A percentile compares a stretch with the other conserved stretches of the same genome.
phyloP scores from a whole-genome alignment of 2,329 filamentous ascomycete species.

The Sclerotinia minor region DNA sequence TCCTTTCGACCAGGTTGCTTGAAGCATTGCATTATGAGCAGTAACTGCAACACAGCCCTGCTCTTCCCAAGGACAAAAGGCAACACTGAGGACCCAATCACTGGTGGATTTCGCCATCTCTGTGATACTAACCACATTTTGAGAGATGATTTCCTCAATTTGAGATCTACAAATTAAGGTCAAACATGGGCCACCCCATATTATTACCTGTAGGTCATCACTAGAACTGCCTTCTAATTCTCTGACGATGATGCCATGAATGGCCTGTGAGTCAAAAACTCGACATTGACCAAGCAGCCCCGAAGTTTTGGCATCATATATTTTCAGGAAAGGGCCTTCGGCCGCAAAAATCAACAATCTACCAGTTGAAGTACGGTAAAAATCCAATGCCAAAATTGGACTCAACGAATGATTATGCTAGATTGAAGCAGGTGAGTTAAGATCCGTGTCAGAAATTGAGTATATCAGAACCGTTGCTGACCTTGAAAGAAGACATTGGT shows the following conservation, averaged over 20 bases:
- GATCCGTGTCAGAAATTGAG: neutral
- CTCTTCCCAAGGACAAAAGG: conserved; percentile 50
- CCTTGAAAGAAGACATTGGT: conserved; percentile 24
- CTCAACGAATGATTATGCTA: conserved; percentile 41
- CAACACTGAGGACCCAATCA: conserved; percentile 78
- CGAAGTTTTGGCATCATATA: conserved; percentile 47
- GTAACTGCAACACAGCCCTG: conserved; percentile 65
- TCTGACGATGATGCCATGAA: conserved; percentile 68
- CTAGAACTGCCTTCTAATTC: conserved; percentile 27
- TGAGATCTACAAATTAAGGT: conserved; percentile 42
- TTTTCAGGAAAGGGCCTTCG: conserved; percentile 58
- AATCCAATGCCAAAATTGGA: conserved; percentile 61
- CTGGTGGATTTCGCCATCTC: conserved; percentile 50
- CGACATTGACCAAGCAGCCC: conserved; percentile 46
- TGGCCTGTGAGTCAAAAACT: conserved; percentile 66
- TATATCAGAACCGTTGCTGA: conserved; percentile 5
- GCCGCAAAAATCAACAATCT: conserved; percentile 54
- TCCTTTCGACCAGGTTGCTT: conserved; percentile 43
- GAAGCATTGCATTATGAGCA: conserved; percentile 80
- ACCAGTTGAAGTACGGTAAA: conserved; percentile 45
- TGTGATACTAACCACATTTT: conserved; percentile 28
- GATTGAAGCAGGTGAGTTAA: conserved; percentile 17
- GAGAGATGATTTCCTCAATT: conserved; percentile 28
- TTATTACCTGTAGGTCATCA: conserved; percentile 47
- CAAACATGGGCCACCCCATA: conserved; percentile 68